Base-by-base conservation (phyloP, 805 yeast species). In the Ogataea nonfermentans region DNA sequence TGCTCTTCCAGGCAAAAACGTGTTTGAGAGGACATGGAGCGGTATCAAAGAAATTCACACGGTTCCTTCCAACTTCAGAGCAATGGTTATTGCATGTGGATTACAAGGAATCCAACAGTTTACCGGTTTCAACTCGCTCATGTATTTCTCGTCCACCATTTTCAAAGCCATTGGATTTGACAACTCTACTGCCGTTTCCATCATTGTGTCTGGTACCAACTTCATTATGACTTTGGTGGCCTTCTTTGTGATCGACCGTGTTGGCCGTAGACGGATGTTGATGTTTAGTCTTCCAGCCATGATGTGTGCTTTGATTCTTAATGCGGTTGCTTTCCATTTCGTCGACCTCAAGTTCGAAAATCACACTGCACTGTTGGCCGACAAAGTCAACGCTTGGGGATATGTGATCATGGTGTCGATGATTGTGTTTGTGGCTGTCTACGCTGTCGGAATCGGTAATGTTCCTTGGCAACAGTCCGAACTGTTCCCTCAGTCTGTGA, bases 401-500 rank as follows among this genome's bases (percentile, higher is more conserved):
- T 77, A 85, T 46, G 80, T 90, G 11, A 79, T 91, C 39, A 83
- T 93, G 47, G 72, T 89, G 26, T 81, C 88, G 37, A 89, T 90
- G 86, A 87, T 91, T 48, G 61, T 79, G 28, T 93, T 71, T 58
- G 96, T 90, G 32, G 96, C 95, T 3, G 79, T 83, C 38, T 91
- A 90, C 61, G 96, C 97, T 34, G 70, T 87, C 50, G 98, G 98
- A 51, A 86, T 90, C 51, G 99, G 99, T 66, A 90, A 91, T 62
- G 93, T 88, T 40, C 97, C 98, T 41, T 91, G 99, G 99, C 96
- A 91, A 60, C 97, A 93, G 59, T 84, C 91, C 41, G 99, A 91
- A 65, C 69, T 91, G 57, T 89, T 93, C 68, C 93, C 97, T 24
- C 95, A 90, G 71, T 77, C 80, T 46, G 96, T 91, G 24, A 79